Percentiles rank a stretch among this genome's conserved stretches.
Conservation (phyloP, 202 grass and related monocot genomes). For the Panicum virgatum region DNA sequence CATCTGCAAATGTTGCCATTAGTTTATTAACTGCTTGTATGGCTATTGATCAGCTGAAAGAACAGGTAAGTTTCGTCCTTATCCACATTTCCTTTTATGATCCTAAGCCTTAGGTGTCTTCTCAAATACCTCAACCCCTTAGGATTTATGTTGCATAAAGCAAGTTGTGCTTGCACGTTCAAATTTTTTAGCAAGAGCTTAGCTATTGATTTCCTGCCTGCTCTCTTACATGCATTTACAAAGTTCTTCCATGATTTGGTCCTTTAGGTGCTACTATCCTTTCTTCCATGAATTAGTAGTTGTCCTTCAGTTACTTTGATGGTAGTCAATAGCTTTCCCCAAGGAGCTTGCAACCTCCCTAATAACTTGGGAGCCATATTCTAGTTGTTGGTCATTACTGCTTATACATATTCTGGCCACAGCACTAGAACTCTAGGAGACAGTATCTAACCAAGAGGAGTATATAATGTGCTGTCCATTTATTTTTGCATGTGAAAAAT, state of each 20-base stretch:
- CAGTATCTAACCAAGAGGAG: neutral
- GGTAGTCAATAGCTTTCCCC: neutral
- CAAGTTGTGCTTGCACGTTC: neutral
- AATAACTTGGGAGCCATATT: conserved; percentile 4
- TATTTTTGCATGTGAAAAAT: conserved; percentile 22
- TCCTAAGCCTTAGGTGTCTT: neutral
- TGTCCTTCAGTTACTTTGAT: neutral
- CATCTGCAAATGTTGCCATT: conserved; percentile 81
- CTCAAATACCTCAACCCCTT: conserved; percentile 3
- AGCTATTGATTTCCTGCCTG: conserved; percentile 14
- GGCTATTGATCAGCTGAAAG: conserved; percentile 86
- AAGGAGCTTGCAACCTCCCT: neutral
- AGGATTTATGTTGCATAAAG: conserved; percentile 7
- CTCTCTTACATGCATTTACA: conserved; percentile 1
- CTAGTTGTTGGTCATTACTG: conserved; percentile 15
- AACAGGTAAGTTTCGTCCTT: conserved; percentile 62
- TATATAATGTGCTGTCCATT: conserved; percentile 12
- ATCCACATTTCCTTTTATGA: conserved; percentile 32
- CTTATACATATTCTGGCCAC: conserved; percentile 15
- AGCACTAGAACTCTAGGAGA: neutral
- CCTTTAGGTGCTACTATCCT: neutral
- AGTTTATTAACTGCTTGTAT: conserved; percentile 88
- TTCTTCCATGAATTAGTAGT: conserved; percentile 18
- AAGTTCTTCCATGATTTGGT: conserved; percentile 14
- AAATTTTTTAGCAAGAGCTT: neutral